A percentile compares a stretch with the other conserved stretches of the same genome.
phyloP scores from a whole-genome alignment of 441 rosid species.

The Pelargonium australe region DNA sequence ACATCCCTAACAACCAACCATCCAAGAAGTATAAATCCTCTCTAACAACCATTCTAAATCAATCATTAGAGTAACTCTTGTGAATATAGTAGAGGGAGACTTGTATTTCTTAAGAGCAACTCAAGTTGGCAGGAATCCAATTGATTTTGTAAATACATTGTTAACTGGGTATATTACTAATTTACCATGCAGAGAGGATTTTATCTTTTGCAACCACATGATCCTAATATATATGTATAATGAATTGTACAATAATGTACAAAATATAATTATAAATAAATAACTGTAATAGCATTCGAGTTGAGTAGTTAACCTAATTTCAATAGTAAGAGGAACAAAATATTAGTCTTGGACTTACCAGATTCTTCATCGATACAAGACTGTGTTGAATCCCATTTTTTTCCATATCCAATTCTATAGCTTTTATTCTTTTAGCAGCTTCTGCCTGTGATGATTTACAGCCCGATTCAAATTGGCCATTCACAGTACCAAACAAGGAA shows the following conservation, averaged over 20 bases:
- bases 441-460: slow-evolving; percentile 49
- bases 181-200: not conserved
- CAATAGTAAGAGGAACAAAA: slow-evolving; percentile 13
- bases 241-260: not conserved
- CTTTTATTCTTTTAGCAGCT: slow-evolving; percentile 56
- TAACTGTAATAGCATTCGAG: not conserved
- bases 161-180: not conserved
- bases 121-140: not conserved
- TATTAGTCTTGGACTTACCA: slow-evolving; percentile 41
- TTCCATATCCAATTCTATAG: slow-evolving; percentile 72
- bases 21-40: not conserved
- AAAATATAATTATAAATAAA: no score
- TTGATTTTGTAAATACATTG: not conserved
- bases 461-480: slow-evolving; percentile 70
- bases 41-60: not conserved
- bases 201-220: not conserved
- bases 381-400: slow-evolving; percentile 64
- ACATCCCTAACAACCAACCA: not conserved
- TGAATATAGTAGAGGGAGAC: not conserved
- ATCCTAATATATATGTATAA: not conserved
- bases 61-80: not conserved
- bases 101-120: not conserved
- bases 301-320: not conserved
- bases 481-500: slow-evolving; percentile 66
- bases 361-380: slow-evolving; percentile 45